Evolutionary conservation across 2,329 filamentous ascomycete species (phyloP).

Genomic region (Xylaria arbuscula): DNA sequence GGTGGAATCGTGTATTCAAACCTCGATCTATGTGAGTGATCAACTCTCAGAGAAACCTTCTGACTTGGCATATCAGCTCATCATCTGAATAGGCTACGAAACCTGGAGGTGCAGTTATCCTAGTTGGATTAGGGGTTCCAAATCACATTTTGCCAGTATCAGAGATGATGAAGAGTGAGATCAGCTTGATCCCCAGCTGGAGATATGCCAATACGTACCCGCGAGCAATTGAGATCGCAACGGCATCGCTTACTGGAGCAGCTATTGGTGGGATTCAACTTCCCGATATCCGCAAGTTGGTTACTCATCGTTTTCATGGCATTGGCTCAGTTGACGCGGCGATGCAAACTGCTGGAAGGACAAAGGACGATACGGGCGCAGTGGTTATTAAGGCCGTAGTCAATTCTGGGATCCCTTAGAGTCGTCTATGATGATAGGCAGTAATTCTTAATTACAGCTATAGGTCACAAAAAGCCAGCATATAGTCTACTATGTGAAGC

Average conservation of each 20-base stretch:
- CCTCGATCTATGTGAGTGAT: constrained; percentile 22
- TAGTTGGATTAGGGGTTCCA: constrained; percentile 79
- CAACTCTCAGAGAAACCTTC: background rate
- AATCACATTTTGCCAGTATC: constrained; percentile 76
- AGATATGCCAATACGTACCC: constrained; percentile 67
- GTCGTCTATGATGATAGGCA: no score
- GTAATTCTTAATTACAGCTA: no score
- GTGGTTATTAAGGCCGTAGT: no score
- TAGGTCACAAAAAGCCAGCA: no score
- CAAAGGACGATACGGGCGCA: no score
- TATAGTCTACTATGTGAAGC: no score
- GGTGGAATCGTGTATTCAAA: constrained; percentile 26
- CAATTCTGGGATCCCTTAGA: no score
- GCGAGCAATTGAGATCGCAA: constrained; percentile 6
- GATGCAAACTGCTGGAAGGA: constrained; percentile 16
- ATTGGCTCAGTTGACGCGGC: constrained; percentile 7
- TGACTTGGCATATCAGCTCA: background rate
- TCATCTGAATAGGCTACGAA: constrained; percentile 1
- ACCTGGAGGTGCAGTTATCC: constrained; percentile 60
- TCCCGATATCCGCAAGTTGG: constrained; percentile 16
- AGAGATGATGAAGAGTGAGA: constrained; percentile 74
- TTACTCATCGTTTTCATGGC: constrained; percentile 19
- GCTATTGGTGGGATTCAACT: background rate
- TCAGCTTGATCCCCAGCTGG: constrained; percentile 69
- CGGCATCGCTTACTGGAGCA: constrained; percentile 2